Conservation (phyloP, 306 rosid genomes). For the Vicia villosa region DNA sequence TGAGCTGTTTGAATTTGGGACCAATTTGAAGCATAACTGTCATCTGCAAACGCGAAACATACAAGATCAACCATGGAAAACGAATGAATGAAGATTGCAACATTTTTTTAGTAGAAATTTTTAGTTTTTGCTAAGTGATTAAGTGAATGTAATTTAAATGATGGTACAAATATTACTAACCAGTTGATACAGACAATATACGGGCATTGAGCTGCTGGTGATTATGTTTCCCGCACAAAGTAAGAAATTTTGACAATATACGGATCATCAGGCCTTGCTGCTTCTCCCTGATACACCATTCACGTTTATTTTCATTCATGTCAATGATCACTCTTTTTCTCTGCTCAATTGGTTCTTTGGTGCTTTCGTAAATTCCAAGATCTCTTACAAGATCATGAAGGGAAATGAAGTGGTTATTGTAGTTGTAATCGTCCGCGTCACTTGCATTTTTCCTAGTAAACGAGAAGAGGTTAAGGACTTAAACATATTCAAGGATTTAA, state of each 20-base stretch:
- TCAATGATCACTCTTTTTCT: conserved; percentile 55
- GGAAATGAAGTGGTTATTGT: conserved; percentile 50
- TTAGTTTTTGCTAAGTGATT: neutral
- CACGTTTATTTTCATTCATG: conserved; percentile 33
- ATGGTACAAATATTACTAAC: conserved; percentile 41
- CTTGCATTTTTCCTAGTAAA: conserved; percentile 51
- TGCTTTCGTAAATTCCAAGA: conserved; percentile 50
- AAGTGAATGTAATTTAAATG: neutral
- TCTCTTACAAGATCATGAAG: conserved; percentile 69
- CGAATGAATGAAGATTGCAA: neutral
- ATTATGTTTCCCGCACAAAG: conserved; percentile 34
- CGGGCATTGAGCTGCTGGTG: conserved; percentile 37
- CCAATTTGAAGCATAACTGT: conserved; percentile 38
- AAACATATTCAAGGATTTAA: conserved; percentile 1
- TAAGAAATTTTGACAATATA: conserved; percentile 39
- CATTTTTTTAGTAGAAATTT: too few species aligned
- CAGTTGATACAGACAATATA: conserved; percentile 60
- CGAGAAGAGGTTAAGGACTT: conserved; percentile 13
- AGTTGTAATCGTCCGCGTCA: conserved; percentile 42
- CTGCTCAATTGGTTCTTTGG: conserved; percentile 35
- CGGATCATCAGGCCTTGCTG: conserved; percentile 28
- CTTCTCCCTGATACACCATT: conserved; percentile 29
- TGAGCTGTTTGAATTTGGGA: conserved; percentile 34
- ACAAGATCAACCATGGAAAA: neutral
- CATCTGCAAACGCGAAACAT: conserved; percentile 53